These are phyloP conservation scores for Musa beccarii DNA, from an alignment of 176 grass and related monocot species.

Conservation along the genomic window DNA sequence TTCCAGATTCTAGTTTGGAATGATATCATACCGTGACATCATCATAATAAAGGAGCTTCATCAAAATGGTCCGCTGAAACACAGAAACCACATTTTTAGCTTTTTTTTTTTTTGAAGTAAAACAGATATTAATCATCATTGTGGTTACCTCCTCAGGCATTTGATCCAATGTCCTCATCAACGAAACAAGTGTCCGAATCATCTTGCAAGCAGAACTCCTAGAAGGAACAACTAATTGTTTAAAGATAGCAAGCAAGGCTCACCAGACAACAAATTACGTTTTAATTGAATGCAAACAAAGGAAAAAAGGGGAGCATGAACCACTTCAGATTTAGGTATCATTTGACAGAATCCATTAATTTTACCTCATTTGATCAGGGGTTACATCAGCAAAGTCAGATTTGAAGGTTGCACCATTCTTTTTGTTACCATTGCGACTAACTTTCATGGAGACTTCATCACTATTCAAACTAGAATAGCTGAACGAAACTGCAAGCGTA, in stretches of 20 bases:
- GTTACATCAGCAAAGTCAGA: conserved; percentile 64
- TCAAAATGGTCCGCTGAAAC: conserved; percentile 85
- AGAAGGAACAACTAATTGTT: conserved; percentile 11
- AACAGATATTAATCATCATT: conserved; percentile 1
- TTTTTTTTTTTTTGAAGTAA: conserved; percentile 16
- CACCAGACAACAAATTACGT: not conserved
- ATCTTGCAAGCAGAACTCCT: conserved; percentile 98
- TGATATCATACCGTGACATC: conserved; percentile 53
- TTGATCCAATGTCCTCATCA: conserved; percentile 97
- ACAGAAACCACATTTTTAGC: conserved; percentile 9
- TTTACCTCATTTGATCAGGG: conserved; percentile 96
- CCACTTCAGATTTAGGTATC: not conserved
- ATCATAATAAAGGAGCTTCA: conserved; percentile 96
- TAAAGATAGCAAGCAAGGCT: not conserved
- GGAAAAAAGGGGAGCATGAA: not conserved
- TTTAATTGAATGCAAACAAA: not conserved
- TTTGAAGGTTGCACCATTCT: conserved; percentile 53
- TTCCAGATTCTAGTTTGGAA: conserved; percentile 21
- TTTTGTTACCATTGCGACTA: conserved; percentile 78
- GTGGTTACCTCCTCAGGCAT: conserved; percentile 81
- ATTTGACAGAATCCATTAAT: not conserved
- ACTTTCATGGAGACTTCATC: conserved; percentile 91
- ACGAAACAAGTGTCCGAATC: conserved; percentile 84
- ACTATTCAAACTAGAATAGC: conserved; percentile 50
- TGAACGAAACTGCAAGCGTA: conserved; percentile 63